phyloP scores from a whole-genome alignment of 371 early-diverging fungal species.

The Mucor racemosus region DNA sequence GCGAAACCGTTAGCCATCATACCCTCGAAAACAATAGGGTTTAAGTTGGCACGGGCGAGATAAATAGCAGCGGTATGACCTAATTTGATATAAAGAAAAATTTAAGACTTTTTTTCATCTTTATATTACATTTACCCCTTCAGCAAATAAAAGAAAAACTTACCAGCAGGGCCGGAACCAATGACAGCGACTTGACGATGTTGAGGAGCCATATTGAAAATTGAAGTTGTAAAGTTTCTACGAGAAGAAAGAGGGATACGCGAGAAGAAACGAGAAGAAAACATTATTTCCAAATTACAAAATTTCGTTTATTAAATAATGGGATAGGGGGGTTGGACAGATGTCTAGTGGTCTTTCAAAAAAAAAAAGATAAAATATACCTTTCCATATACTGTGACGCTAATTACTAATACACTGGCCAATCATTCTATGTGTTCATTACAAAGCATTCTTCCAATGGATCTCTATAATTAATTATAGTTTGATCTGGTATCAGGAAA shows the following conservation, averaged over 20 bases:
- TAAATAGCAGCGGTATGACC: conserved; percentile 97
- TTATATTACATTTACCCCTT: background rate
- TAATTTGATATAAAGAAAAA: conserved; percentile 13
- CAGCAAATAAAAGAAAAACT: background rate
- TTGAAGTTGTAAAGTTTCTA: conserved; percentile 29
- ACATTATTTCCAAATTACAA: conserved; percentile 19
- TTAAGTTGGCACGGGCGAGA: conserved; percentile 89
- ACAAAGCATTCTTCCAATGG: conserved; percentile 15
- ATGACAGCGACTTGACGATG: conserved; percentile 64
- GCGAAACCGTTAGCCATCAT: conserved; percentile 92
- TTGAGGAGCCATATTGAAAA: conserved; percentile 44
- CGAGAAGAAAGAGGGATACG: conserved; percentile 18
- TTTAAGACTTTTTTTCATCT: conserved; percentile 2
- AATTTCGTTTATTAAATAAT: conserved; percentile 19
- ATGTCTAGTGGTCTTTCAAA: conserved; percentile 8
- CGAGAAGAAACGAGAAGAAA: conserved; percentile 30
- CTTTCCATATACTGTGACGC: conserved; percentile 17
- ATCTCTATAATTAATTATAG: background rate
- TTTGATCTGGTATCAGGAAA: no score
- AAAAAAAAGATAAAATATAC: background rate
- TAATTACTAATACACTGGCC: conserved; percentile 6
- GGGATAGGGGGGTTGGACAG: background rate
- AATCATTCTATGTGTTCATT: background rate
- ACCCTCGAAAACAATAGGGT: conserved; percentile 96
- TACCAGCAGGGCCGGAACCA: conserved; percentile 94